phyloP scores from a whole-genome alignment of 768 basidiomycete species.

The Russula virescens region DNA sequence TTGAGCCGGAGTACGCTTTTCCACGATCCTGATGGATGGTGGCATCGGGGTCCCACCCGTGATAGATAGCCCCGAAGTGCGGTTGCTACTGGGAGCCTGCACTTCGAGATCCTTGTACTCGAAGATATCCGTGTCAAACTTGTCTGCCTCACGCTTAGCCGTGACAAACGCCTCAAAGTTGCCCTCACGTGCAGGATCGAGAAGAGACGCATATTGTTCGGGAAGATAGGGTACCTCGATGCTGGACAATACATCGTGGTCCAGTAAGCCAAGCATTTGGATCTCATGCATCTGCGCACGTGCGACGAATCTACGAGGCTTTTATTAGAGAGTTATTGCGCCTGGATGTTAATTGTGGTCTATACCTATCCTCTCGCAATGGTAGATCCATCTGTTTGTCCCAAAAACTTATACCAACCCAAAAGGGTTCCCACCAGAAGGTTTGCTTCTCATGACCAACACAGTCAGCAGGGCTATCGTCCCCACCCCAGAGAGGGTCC shows the following conservation, averaged over 20 bases:
- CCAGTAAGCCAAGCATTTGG: constrained; percentile 87
- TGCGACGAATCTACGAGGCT: constrained; percentile 66
- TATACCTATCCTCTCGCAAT: constrained; percentile 68
- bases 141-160: constrained; percentile 56
- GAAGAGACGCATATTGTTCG: constrained; percentile 34
- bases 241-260: constrained; percentile 84
- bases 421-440: constrained; percentile 91
- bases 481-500: constrained; percentile 74
- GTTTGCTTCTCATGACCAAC: constrained; percentile 42
- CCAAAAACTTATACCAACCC: constrained; percentile 79
- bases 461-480: constrained; percentile 40
- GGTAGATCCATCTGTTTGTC: constrained; percentile 83
- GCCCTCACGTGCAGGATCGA: constrained; percentile 22
- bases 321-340: not conserved
- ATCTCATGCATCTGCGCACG: constrained; percentile 98
- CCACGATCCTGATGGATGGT: constrained; percentile 19
- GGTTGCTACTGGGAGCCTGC: constrained; percentile 29
- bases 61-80: constrained; percentile 40
- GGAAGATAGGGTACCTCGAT: constrained; percentile 81
- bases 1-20: constrained; percentile 32
- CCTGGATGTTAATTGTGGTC: constrained; percentile 9
- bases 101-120: constrained; percentile 38
- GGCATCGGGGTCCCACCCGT: constrained; percentile 4
- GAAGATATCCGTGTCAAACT: constrained; percentile 71
- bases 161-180: constrained; percentile 17